Evolutionary conservation across 2,329 filamentous ascomycete genomes (phyloP).

Genomic region (Ascochyta fabae): DNA sequence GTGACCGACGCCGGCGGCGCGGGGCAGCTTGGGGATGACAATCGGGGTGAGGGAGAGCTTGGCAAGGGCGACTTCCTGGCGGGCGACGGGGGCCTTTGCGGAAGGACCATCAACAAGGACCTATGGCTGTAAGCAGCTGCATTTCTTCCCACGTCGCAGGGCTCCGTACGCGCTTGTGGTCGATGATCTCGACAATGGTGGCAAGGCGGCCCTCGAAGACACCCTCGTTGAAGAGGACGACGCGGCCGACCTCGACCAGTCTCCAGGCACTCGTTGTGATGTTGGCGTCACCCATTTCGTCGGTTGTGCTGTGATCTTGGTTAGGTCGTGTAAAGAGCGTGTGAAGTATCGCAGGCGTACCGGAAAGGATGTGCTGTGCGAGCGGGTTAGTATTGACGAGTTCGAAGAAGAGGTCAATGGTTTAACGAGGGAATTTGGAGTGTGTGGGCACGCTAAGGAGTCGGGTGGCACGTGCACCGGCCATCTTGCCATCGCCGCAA

Average conservation of each 20-base stretch:
- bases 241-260: slow-evolving; percentile 97
- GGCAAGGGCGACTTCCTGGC: slow-evolving; percentile 83
- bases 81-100: slow-evolving; percentile 80
- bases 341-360: slow-evolving; percentile 43
- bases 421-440: slow-evolving; percentile 17
- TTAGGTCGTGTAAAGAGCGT: slow-evolving; percentile 36
- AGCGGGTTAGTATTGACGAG: slow-evolving; percentile 10
- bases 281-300: slow-evolving; percentile 57
- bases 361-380: slow-evolving; percentile 45
- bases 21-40: slow-evolving; percentile 84
- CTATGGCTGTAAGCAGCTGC: slow-evolving; percentile 59
- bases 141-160: slow-evolving; percentile 21
- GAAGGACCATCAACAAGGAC: slow-evolving; percentile 94
- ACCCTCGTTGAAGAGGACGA: slow-evolving; percentile 88
- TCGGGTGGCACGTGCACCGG: no score
- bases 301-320: slow-evolving; percentile 40
- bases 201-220: slow-evolving; percentile 86
- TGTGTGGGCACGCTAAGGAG: not conserved
- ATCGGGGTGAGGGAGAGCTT: slow-evolving; percentile 88
- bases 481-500: no score
- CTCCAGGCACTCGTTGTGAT: slow-evolving; percentile 68
- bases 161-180: slow-evolving; percentile 98
- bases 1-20: slow-evolving; percentile 79
- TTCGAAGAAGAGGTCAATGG: no score
- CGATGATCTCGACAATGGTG: slow-evolving; percentile 98